Percentiles rank a stretch among this genome's conserved stretches.
Evolutionary conservation across 2,329 filamentous ascomycete genomes (phyloP).

Genomic region (Arthrobotrys megalospora): DNA sequence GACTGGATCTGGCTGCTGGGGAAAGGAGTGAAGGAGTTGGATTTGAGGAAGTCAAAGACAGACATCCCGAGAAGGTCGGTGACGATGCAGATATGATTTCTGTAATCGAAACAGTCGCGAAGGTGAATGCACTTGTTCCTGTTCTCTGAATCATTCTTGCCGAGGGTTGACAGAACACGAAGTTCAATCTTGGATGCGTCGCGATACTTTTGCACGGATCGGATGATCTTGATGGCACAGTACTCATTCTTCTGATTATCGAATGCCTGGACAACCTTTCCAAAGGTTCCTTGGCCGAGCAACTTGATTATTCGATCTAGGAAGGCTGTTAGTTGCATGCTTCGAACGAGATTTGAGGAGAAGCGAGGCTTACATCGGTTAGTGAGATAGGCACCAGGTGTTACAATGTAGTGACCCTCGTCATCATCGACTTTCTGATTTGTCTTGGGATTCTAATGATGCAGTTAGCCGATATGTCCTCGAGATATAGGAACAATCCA

Average conservation of each 20-base stretch:
- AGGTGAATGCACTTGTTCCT: slow-evolving; percentile 97
- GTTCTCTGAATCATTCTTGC: slow-evolving; percentile 91
- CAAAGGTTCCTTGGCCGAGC: slow-evolving; percentile 96
- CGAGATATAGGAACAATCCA: not conserved
- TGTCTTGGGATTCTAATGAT: slow-evolving; percentile 38
- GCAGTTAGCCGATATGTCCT: slow-evolving; percentile 33
- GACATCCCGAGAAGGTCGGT: slow-evolving; percentile 88
- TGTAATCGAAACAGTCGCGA: slow-evolving; percentile 95
- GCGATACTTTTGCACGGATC: slow-evolving; percentile 97
- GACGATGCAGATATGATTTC: slow-evolving; percentile 92
- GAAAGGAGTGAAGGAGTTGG: slow-evolving; percentile 94
- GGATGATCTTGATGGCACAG: slow-evolving; percentile 97
- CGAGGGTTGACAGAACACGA: slow-evolving; percentile 89
- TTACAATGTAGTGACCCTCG: slow-evolving; percentile 96
- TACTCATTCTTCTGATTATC: slow-evolving; percentile 83
- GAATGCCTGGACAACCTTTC: slow-evolving; percentile 94
- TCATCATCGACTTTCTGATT: slow-evolving; percentile 86
- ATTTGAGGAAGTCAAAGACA: slow-evolving; percentile 98
- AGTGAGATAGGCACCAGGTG: slow-evolving; percentile 86
- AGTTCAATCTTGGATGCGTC: slow-evolving; percentile 96
- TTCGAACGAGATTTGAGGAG: not conserved
- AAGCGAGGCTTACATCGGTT: slow-evolving; percentile 81
- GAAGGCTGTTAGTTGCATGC: slow-evolving; percentile 18
- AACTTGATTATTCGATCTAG: slow-evolving; percentile 89
- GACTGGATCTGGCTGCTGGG: slow-evolving; percentile 98